Conservation (phyloP, 768 basidiomycete genomes). For the Exsudoporus frostii region DNA sequence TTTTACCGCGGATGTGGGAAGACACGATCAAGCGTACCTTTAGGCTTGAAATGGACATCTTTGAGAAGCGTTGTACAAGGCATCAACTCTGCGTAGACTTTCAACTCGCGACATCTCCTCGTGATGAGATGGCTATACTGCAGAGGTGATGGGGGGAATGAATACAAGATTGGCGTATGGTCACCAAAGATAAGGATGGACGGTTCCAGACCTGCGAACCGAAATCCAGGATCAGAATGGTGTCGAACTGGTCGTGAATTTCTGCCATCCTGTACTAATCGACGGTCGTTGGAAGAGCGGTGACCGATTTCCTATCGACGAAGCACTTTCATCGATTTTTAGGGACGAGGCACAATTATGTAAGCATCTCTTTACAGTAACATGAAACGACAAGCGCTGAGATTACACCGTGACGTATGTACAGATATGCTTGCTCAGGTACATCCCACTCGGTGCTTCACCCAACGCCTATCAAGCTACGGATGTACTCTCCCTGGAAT, state of each 20-base stretch:
- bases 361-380: no score
- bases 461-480: no score
- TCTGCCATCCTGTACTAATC: slow-evolving; percentile 56
- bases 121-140: slow-evolving; percentile 98
- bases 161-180: slow-evolving; percentile 6
- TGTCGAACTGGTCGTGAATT: slow-evolving; percentile 94
- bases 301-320: background rate
- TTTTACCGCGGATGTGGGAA: background rate
- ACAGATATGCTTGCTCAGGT: no score
- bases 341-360: background rate
- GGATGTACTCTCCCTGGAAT: no score
- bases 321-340: background rate
- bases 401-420: no score
- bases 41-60: slow-evolving; percentile 90
- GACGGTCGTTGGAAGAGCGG: background rate
- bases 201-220: slow-evolving; percentile 77
- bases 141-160: background rate
- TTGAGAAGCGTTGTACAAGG: slow-evolving; percentile 90
- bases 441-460: no score
- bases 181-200: slow-evolving; percentile 9
- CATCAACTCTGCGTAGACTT: slow-evolving; percentile 96
- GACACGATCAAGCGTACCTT: slow-evolving; percentile 53
- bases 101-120: slow-evolving; percentile 93
- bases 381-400: no score
- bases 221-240: slow-evolving; percentile 94